Evolutionary conservation across 73 alveolate genomes (phyloP), one percentile per base, ranked within the genome.

Genomic region (Halteria grandinella): DNA sequence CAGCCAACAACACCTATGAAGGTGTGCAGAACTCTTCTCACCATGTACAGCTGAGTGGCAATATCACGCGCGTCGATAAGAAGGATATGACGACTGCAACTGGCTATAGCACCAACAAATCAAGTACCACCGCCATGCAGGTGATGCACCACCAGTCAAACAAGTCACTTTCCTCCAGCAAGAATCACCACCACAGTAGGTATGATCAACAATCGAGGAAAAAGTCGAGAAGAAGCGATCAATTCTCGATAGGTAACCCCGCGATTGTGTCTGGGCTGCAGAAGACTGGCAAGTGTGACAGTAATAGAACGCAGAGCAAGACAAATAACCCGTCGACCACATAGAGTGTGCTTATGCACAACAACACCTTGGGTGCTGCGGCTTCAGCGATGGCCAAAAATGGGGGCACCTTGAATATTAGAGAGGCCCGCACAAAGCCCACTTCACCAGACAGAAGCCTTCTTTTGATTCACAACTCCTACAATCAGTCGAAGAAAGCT

Each of bases 391-490:
- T 45, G 4, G 47, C 18, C 20, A 66, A 39, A 1, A 45, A 63
- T 2, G 47, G 51, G 31, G 66, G 55, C 12, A 66, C 77, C 7
- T 25, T 60, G 2, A 60, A 60, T 45, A 60, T 60, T 4, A 60
- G 77, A 40, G 77, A 60, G 41, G 77, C 77, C 18, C 37, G 77
- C 17, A 66, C 80, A n/a, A 66, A 41, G 32, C 69, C 66, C 3
- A 66, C 80, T 23, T 44, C 63, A 2, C 80, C 80, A 23, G 69
- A 44, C 12, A 41, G 63, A 47, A 45, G 69, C 21, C 47, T 29
- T 25, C 36, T 31, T 5, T 36, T 44, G 50, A 47, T 41, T 1
- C 43, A 66, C 33, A 29, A n/a, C n/a, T n/a, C n/a, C n/a, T n/a
- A n/a, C n/a, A n/a, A n/a, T n/a, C 69, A 6, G 29, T 66, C 34